Evolutionary conservation across 2,329 filamentous ascomycete genomes (phyloP).

Genomic region (Albophoma yamanashiensis): DNA sequence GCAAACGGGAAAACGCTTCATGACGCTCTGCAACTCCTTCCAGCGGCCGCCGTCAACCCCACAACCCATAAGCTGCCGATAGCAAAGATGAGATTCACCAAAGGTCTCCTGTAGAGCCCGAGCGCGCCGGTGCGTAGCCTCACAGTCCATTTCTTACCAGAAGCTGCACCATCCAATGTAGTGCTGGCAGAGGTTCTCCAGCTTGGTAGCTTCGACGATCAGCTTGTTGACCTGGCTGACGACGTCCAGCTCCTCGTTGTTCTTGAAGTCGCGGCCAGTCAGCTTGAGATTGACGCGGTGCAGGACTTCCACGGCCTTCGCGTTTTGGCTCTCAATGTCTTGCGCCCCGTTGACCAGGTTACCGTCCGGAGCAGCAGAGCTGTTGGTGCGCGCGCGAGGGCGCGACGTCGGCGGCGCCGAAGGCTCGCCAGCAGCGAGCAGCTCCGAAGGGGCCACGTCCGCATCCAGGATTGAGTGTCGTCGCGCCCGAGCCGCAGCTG

Average conservation of each 20-base stretch:
- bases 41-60: background rate
- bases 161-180: slow-evolving; percentile 99
- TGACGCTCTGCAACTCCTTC: background rate
- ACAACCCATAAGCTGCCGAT: background rate
- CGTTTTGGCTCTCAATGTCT: slow-evolving; percentile 79
- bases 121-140: background rate
- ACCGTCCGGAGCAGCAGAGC: slow-evolving; percentile 30
- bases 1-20: background rate
- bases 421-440: slow-evolving; percentile 35
- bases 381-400: slow-evolving; percentile 49
- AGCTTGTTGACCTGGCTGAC: slow-evolving; percentile 88
- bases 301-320: slow-evolving; percentile 82
- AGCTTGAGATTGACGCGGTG: slow-evolving; percentile 91
- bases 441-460: slow-evolving; percentile 47
- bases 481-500: slow-evolving; percentile 40
- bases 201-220: slow-evolving; percentile 86
- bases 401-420: slow-evolving; percentile 38
- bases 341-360: slow-evolving; percentile 25
- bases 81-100: background rate
- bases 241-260: slow-evolving; percentile 72
- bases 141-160: slow-evolving; percentile 49
- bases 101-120: background rate
- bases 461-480: slow-evolving; percentile 61
- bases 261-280: slow-evolving; percentile 85
- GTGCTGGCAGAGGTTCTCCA: slow-evolving; percentile 97